A percentile compares a stretch with the other conserved stretches of the same genome.
Conservation (phyloP, 2,329 filamentous ascomycete species). For the Colletotrichum melonis region DNA sequence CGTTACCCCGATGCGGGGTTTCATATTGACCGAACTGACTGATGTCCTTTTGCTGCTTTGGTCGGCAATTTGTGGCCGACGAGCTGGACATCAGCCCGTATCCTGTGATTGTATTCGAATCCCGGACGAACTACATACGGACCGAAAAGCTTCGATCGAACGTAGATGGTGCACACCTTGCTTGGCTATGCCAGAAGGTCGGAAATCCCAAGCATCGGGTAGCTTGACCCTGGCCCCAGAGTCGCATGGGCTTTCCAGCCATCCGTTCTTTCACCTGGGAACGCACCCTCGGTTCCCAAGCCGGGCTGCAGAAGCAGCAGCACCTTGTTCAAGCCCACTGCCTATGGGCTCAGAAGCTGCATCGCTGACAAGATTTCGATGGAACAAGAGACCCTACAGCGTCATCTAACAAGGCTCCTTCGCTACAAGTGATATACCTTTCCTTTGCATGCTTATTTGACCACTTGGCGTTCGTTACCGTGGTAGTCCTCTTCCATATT, state of each 20-base stretch:
- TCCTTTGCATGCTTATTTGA: background rate
- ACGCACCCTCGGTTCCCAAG: too few species aligned
- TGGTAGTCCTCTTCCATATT: too few species aligned
- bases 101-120: background rate
- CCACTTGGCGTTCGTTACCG: too few species aligned
- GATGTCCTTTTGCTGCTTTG: background rate
- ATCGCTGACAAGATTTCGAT: background rate
- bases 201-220: slow-evolving; percentile 4
- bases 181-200: background rate
- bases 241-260: background rate
- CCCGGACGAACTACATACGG: background rate
- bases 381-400: background rate
- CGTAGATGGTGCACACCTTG: background rate
- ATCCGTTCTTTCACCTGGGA: too few species aligned
- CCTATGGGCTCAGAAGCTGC: too few species aligned
- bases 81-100: background rate
- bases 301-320: too few species aligned
- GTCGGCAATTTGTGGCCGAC: background rate
- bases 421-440: background rate
- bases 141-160: background rate
- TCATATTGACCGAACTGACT: background rate
- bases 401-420: background rate
- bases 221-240: background rate
- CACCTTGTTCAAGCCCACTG: too few species aligned
- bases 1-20: slow-evolving; percentile 17